Evolutionary conservation across 257 asterid genomes (phyloP), one percentile per base, ranked within the genome.

Genomic region (Penstemon barbatus): DNA sequence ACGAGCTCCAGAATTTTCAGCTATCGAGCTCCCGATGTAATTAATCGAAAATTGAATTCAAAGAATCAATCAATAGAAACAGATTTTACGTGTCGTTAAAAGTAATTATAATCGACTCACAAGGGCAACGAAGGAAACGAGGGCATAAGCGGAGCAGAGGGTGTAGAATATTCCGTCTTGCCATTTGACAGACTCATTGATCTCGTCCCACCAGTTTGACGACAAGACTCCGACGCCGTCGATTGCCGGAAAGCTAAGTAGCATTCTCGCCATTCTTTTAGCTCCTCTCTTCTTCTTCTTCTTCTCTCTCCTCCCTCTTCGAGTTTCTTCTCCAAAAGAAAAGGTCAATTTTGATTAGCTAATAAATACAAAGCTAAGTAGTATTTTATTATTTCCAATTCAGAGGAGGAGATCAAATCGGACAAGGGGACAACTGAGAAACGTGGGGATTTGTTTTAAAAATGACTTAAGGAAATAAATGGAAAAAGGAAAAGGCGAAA

Each of bases 121-220:
- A 37, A 93, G 88, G 43, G 99, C 97, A 71, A 90, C 85, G 50
- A 81, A 63, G 51, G 96, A 87, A 69, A 93, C 97, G 74, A 87
- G 82, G 69, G 87, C 97, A 69, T 80, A 88, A 15, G 85, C 80
- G 53, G 88, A 92, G 76, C 95, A 90, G 11, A 93, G 94, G 8
- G 88, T 56, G 81, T 80, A 93, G 76, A 90, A 93, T 79, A 93
- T 90, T 67, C 92, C 96, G 79, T 93, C 99, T 65, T 93, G 97
- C 99, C 99, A 93, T 36, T 69, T 41, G 18, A 51, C 83, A 5
- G 97, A 90, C 69, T 87, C 95, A 40, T 88, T 84, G 92, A 90
- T 83, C 92, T 89, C 80, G 57, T 93, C 68, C 99, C 97, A 93
- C 97, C 99, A 93, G 77, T 56, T 77, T 40, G 71, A 67, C 57